phyloP scores from a whole-genome alignment of 805 yeast genomes.

The Wickerhamomyces queroliae region DNA sequence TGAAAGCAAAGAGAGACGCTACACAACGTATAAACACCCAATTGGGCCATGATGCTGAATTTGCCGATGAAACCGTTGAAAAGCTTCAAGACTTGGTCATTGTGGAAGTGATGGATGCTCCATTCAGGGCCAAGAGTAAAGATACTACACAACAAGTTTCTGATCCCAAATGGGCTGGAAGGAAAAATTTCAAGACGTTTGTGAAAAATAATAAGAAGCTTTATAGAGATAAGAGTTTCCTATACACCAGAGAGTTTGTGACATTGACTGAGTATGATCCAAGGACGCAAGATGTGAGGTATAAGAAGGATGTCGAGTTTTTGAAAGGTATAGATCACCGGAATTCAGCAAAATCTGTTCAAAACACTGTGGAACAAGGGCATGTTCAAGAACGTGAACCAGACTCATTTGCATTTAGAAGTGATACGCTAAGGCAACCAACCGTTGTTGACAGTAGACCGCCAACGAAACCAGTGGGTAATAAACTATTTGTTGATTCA shows the following conservation, averaged over 20 bases:
- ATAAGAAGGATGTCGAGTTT: conserved; percentile 1
- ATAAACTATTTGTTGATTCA: conserved; percentile 12
- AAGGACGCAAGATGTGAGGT: background rate
- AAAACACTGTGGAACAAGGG: conserved; percentile 4
- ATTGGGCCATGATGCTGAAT: conserved; percentile 7
- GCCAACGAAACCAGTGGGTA: background rate
- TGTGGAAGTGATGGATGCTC: conserved; percentile 25
- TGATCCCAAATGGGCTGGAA: conserved; percentile 20
- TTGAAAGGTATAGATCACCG: conserved; percentile 3
- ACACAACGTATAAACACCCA: conserved; percentile 15
- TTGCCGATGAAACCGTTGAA: conserved; percentile 22
- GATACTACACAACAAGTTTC: background rate
- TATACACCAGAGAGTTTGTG: conserved; percentile 28
- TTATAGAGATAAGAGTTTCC: conserved; percentile 17
- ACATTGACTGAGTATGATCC: conserved; percentile 22
- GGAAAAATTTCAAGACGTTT: conserved; percentile 37
- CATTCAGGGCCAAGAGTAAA: conserved; percentile 6
- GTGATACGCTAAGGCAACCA: background rate
- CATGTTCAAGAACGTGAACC: background rate
- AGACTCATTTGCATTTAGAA: conserved; percentile 2
- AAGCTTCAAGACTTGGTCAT: conserved; percentile 28
- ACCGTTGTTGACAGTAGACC: background rate
- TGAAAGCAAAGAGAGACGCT: conserved; percentile 15
- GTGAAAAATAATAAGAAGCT: conserved; percentile 22
- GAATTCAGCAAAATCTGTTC: conserved; percentile 4